Percentiles rank a stretch among this genome's conserved stretches.
These are phyloP conservation scores for Suillus discolor DNA, from an alignment of 768 basidiomycete genomes.

Conservation along the genomic window DNA sequence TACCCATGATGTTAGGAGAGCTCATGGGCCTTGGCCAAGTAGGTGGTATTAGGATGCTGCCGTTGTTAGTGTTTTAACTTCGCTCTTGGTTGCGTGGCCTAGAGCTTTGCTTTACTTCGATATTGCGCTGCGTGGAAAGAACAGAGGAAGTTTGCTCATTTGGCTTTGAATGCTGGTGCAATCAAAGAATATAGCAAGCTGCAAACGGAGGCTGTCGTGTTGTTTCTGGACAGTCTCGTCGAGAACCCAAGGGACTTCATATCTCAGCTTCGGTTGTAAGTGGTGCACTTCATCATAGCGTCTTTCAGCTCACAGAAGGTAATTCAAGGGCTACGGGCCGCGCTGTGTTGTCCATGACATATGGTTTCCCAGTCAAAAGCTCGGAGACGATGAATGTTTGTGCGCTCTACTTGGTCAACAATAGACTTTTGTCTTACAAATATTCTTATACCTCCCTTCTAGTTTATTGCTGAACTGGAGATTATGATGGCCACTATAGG, in stretches of 20 bases:
- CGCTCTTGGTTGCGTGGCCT: not conserved
- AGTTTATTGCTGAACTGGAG: slow-evolving; percentile 12
- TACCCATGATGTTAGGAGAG: not conserved
- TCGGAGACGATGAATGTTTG: slow-evolving; percentile 2
- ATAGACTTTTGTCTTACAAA: not conserved
- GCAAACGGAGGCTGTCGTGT: slow-evolving; percentile 4
- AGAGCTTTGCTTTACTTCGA: slow-evolving; percentile 16
- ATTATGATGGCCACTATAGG: slow-evolving; percentile 3
- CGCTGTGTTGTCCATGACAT: slow-evolving; percentile 11
- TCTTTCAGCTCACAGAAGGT: not conserved
- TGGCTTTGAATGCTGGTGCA: slow-evolving; percentile 5
- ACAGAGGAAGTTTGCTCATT: slow-evolving; percentile 11
- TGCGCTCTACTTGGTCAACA: not conserved
- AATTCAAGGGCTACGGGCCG: slow-evolving; percentile 5
- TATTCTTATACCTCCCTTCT: not conserved
- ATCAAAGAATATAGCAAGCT: slow-evolving; percentile 2
- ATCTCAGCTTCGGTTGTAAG: slow-evolving; percentile 7
- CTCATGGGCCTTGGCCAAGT: slow-evolving; percentile 6
- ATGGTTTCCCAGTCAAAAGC: slow-evolving; percentile 8
- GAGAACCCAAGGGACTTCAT: slow-evolving; percentile 3
- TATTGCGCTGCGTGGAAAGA: slow-evolving; percentile 11
- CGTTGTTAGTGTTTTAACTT: not conserved
- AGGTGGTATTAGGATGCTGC: not conserved
- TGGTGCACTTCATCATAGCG: not conserved
- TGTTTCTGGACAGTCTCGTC: slow-evolving; percentile 8